Conservation (phyloP, 2,329 filamentous ascomycete species). For the Verticillium tricorpus region DNA sequence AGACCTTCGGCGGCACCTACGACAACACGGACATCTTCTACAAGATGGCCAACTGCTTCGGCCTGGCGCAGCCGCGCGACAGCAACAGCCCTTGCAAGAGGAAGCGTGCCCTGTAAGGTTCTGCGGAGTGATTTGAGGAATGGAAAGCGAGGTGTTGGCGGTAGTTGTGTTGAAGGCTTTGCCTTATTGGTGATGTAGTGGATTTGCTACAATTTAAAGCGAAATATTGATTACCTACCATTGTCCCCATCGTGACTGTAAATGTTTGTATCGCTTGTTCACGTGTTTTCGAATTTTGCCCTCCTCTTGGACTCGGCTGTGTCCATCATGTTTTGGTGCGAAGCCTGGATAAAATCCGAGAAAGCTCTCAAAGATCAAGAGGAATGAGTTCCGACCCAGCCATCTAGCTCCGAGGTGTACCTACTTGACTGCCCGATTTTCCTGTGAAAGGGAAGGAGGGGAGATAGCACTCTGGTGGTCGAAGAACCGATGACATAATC, state of each 20-base stretch:
- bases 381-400: no score
- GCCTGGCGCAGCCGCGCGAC: constrained; percentile 34
- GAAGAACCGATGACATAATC: not conserved
- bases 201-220: not conserved
- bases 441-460: no score
- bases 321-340: no score
- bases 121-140: not conserved
- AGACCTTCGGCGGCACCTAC: constrained; percentile 68
- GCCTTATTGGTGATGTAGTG: not conserved
- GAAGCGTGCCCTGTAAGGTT: not conserved
- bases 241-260: not conserved
- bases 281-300: no score
- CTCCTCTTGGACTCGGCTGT: no score
- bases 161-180: not conserved
- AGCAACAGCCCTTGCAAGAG: constrained; percentile 2
- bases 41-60: constrained; percentile 66
- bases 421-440: no score
- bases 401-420: no score
- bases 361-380: no score
- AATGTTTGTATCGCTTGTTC: no score
- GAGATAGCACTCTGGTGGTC: no score
- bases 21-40: constrained; percentile 71
- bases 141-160: not conserved
- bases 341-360: no score
- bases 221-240: not conserved